phyloP scores from a whole-genome alignment of 352 stramenopile genomes.

The Pythium aquatile region DNA sequence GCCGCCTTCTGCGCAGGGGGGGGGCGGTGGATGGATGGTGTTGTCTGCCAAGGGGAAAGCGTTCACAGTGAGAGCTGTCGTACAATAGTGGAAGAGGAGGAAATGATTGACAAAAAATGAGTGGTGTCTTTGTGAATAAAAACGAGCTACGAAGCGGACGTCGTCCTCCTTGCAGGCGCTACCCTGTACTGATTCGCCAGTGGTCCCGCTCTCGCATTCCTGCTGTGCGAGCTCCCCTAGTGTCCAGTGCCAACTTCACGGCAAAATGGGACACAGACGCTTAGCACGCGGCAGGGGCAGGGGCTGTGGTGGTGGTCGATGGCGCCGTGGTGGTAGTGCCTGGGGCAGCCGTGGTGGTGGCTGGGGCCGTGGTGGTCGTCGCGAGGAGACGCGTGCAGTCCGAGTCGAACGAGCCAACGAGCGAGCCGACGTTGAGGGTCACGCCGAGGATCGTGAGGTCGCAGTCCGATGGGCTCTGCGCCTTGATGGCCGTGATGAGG shows the following conservation, averaged over 20 bases:
- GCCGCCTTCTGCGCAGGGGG: too few relatives aligned
- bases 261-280: neutral
- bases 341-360: neutral
- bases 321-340: neutral
- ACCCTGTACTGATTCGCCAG: neutral
- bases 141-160: neutral
- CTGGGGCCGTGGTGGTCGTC: neutral
- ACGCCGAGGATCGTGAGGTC: constrained; percentile 16
- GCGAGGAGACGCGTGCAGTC: constrained; percentile 7
- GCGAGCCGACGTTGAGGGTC: constrained; percentile 16
- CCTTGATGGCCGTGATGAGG: constrained; percentile 17
- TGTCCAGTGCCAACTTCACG: neutral
- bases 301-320: neutral
- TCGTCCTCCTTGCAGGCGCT: too few relatives aligned
- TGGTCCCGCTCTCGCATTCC: neutral
- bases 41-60: too few relatives aligned
- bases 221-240: neutral
- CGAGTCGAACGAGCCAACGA: constrained; percentile 11
- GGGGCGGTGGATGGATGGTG: too few relatives aligned
- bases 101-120: neutral
- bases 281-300: neutral
- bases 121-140: neutral
- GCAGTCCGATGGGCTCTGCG: constrained; percentile 11
- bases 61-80: too few relatives aligned
- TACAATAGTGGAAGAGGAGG: too few relatives aligned